Conservation (phyloP, 768 basidiomycete species). For the Chalciporus piperatus region DNA sequence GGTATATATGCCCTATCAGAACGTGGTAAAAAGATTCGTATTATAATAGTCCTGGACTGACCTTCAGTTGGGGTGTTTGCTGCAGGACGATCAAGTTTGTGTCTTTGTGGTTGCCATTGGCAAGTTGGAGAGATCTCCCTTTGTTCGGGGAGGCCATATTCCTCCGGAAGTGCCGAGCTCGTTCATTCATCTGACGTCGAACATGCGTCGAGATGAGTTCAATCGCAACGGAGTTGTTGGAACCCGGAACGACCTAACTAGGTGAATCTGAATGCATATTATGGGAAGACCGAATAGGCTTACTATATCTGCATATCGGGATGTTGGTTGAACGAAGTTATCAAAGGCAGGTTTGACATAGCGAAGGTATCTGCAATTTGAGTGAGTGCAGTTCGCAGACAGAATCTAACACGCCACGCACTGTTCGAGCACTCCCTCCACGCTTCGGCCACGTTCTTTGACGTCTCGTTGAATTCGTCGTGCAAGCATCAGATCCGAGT, state of each 20-base stretch:
- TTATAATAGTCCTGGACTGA: slow-evolving; percentile 29
- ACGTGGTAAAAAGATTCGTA: not conserved
- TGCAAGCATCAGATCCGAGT: slow-evolving; percentile 96
- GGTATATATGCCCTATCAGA: slow-evolving; percentile 80
- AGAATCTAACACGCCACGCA: slow-evolving; percentile 31
- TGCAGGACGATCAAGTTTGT: slow-evolving; percentile 64
- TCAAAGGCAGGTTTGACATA: slow-evolving; percentile 96
- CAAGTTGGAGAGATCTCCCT: slow-evolving; percentile 33
- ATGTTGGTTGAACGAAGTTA: slow-evolving; percentile 87
- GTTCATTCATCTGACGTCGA: slow-evolving; percentile 76
- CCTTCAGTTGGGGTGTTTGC: slow-evolving; percentile 78
- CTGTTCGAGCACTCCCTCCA: slow-evolving; percentile 90
- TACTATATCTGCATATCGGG: slow-evolving; percentile 88
- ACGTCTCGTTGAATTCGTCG: slow-evolving; percentile 87
- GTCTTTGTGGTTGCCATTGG: slow-evolving; percentile 41
- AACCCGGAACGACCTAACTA: slow-evolving; percentile 89
- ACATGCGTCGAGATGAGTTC: slow-evolving; percentile 93
- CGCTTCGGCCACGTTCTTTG: slow-evolving; percentile 79
- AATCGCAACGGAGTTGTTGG: slow-evolving; percentile 85
- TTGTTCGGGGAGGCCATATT: slow-evolving; percentile 58
- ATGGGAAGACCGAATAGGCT: slow-evolving; percentile 2
- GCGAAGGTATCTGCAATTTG: slow-evolving; percentile 70
- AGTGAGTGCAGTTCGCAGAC: not conserved
- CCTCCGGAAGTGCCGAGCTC: slow-evolving; percentile 68
- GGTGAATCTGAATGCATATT: not conserved